Evolutionary conservation across 1,284 basidiomycete genomes (phyloP), one percentile per base, ranked within the genome.

Genomic region (Clitocybe nebularis): DNA sequence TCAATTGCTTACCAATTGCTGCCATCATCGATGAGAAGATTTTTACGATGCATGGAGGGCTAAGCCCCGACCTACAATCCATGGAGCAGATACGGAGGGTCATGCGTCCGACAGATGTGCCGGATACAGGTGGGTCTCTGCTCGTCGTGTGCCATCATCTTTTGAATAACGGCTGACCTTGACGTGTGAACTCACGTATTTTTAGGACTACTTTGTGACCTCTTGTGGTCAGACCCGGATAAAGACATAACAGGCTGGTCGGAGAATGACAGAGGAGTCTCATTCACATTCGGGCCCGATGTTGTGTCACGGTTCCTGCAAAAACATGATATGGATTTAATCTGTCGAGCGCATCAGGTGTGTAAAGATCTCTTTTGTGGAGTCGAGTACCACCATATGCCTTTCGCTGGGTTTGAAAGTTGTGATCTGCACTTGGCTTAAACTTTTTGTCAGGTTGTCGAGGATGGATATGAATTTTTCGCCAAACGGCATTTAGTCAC

Each of bases 41-140:
- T 62, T 94, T 95, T 66, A 94, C 91, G 39, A 90, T 90, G 89
- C 91, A 95, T 58, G 89, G 89, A 38, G 87, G 88, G 36, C 76
- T 97, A 56, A 94, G 90, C 67, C 95, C 96, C 39, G 94, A 98
- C 70, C 74, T 99, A 51, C 94, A 98, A 75, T 93, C 89, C 60
- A 99, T 99, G 95, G 95, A 99, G 69, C 94, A 99, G 75, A 99
- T 99, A 74, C 80, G 96, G 65, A 81, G 95, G 63, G 94, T 99
- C 39, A 98, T 98, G 95, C 78, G 95, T 71, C 96, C 95, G 28
- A 99, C 95, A 46, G 95, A 99, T 68, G 95, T 99, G 42, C 95
- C 96, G 51, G 95, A 99, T 70, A 97, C 93, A 51, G 94, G 93
- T 90, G 52, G 6, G 43, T 9, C 17, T 5, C 29, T 14, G 36